These are phyloP conservation scores for Stellera chamaejasme DNA, from an alignment of 345 rosid species.

Conservation along the genomic window DNA sequence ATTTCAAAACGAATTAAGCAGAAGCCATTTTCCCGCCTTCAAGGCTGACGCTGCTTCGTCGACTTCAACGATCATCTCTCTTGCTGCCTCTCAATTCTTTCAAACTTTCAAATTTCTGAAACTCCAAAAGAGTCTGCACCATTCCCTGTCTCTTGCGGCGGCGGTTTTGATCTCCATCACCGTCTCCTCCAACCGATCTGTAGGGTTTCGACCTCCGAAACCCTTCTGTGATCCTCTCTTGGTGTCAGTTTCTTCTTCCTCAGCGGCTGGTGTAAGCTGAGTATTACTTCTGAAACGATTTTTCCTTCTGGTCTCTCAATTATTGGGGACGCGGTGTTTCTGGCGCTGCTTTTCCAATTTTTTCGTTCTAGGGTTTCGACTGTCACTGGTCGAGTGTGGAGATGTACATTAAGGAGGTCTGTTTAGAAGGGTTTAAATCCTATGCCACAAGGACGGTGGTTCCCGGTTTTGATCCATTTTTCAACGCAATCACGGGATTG, in stretches of 20 bases:
- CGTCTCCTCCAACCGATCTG: constrained; percentile 3
- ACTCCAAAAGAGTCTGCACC: no score
- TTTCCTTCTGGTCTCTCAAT: background rate
- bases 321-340: background rate
- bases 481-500: constrained; percentile 93
- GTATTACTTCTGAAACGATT: background rate
- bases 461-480: constrained; percentile 84
- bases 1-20: background rate
- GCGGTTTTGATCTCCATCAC: constrained; percentile 10
- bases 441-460: constrained; percentile 95
- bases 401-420: constrained; percentile 84
- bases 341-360: background rate
- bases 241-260: background rate
- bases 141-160: no score
- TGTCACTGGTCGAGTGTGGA: background rate
- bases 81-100: background rate
- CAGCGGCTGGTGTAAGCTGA: background rate
- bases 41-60: no score
- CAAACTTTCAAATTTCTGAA: no score
- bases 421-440: constrained; percentile 94
- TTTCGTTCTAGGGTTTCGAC: constrained; percentile 7
- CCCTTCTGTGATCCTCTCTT: background rate
- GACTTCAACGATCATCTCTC: background rate
- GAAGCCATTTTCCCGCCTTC: constrained; percentile 23
- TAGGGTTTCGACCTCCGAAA: constrained; percentile 14